Evolutionary conservation across 208 protist genomes (phyloP).

Genomic region (Wallacemonas rigidus): DNA sequence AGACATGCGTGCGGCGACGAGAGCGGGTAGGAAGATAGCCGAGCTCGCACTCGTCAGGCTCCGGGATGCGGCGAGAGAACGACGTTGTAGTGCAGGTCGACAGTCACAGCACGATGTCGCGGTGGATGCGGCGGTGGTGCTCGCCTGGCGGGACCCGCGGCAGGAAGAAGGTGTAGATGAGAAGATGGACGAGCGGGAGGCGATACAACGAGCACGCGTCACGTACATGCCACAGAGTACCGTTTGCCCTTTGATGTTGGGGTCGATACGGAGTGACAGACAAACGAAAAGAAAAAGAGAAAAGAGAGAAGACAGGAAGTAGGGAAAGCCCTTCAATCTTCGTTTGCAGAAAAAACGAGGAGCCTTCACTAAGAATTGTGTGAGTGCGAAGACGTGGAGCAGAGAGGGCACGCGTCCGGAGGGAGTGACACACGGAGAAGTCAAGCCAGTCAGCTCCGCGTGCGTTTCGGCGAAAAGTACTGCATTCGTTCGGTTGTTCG

Average conservation of each 20-base stretch:
- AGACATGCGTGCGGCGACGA: conserved; percentile 19
- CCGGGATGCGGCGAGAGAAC: no score
- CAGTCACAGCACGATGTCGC: not conserved
- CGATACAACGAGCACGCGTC: not conserved
- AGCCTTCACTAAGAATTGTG: not conserved
- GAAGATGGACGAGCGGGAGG: not conserved
- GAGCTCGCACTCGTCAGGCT: not conserved
- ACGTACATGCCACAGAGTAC: not conserved
- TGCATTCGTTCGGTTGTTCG: no score
- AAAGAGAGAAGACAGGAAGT: not conserved
- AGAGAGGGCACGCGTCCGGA: no score
- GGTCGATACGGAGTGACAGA: not conserved
- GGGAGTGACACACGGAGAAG: no score
- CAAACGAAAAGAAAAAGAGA: conserved; percentile 25
- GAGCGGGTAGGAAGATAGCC: not conserved
- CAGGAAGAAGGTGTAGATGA: not conserved
- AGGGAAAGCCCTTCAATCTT: not conserved
- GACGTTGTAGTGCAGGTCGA: not conserved
- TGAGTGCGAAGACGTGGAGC: no score
- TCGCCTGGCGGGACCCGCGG: no score
- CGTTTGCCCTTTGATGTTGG: no score
- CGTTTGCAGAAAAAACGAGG: not conserved
- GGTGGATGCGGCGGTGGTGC: not conserved
- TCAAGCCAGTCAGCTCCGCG: no score
- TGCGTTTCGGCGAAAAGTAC: no score